phyloP scores from a whole-genome alignment of 768 basidiomycete genomes.

The Mycena vitilis region DNA sequence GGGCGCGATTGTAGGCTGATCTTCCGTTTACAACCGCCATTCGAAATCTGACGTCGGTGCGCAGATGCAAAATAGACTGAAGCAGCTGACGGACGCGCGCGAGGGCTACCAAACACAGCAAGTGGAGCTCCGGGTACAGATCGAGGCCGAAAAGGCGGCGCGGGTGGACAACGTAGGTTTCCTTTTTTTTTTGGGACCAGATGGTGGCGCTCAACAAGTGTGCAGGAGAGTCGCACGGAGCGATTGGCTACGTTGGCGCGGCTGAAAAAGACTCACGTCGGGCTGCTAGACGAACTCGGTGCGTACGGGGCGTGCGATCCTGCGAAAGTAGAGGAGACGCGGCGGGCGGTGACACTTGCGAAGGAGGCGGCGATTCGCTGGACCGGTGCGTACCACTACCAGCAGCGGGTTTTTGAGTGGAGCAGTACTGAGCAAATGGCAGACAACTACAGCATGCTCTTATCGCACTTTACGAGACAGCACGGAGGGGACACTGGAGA shows the following conservation, averaged over 20 bases:
- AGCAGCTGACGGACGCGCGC: constrained; percentile 60
- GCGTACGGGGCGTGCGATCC: constrained; percentile 91
- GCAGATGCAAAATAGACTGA: constrained; percentile 70
- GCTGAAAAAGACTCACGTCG: constrained; percentile 60
- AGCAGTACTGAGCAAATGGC: constrained; percentile 6
- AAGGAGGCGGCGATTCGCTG: constrained; percentile 88
- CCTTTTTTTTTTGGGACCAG: constrained; percentile 9
- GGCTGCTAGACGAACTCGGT: constrained; percentile 74
- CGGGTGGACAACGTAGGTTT: constrained; percentile 68
- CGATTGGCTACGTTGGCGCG: constrained; percentile 62
- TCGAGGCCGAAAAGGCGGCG: constrained; percentile 63
- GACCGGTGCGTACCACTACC: constrained; percentile 74
- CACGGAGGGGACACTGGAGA: constrained; percentile 65
- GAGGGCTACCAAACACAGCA: constrained; percentile 58
- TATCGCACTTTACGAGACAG: constrained; percentile 75
- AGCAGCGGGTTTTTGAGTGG: not conserved
- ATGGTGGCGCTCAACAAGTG: not conserved
- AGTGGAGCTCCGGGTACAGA: constrained; percentile 57
- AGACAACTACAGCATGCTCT: constrained; percentile 80
- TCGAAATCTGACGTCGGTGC: constrained; percentile 13
- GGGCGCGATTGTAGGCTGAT: constrained; percentile 70
- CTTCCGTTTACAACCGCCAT: not conserved
- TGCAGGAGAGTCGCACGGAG: constrained; percentile 67
- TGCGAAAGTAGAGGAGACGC: constrained; percentile 80
- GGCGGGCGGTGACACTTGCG: constrained; percentile 76